These are phyloP conservation scores for Ilyonectria mors-panacis DNA, from an alignment of 2,329 filamentous ascomycete species.

Conservation along the genomic window DNA sequence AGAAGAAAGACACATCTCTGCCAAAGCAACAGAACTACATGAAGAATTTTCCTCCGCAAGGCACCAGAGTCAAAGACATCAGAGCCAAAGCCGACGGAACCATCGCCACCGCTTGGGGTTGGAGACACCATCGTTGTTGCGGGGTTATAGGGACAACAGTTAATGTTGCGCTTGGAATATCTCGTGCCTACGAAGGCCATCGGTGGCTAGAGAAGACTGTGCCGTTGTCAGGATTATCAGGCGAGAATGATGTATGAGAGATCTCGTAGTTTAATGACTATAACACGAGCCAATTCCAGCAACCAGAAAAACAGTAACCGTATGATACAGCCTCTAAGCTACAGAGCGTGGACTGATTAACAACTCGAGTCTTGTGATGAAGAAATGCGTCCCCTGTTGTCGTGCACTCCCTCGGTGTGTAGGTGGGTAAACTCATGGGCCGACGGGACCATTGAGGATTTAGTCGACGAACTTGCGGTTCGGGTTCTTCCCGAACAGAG, in stretches of 20 bases:
- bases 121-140: slow-evolving; percentile 41
- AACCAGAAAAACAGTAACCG: slow-evolving; percentile 46
- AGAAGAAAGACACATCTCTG: slow-evolving; percentile 56
- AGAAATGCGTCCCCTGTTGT: slow-evolving; percentile 38
- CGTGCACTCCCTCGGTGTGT: slow-evolving; percentile 37
- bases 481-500: slow-evolving; percentile 92
- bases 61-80: slow-evolving; percentile 28
- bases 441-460: slow-evolving; percentile 41
- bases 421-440: slow-evolving; percentile 33
- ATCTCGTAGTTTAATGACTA: slow-evolving; percentile 46
- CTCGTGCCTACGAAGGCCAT: background rate
- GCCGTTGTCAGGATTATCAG: slow-evolving; percentile 1
- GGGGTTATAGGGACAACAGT: slow-evolving; percentile 11
- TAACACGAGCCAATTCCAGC: slow-evolving; percentile 42
- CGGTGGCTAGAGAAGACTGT: background rate
- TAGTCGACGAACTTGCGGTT: slow-evolving; percentile 98
- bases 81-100: slow-evolving; percentile 6
- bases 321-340: slow-evolving; percentile 56
- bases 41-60: slow-evolving; percentile 62
- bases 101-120: slow-evolving; percentile 15
- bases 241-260: slow-evolving; percentile 24
- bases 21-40: slow-evolving; percentile 66
- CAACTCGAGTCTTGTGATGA: slow-evolving; percentile 44
- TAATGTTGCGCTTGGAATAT: background rate
- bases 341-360: slow-evolving; percentile 48